Evolutionary conservation across 208 protist genomes (phyloP), one percentile per base, ranked within the genome.

Genomic region (Kentomonas sorsogonicus): DNA sequence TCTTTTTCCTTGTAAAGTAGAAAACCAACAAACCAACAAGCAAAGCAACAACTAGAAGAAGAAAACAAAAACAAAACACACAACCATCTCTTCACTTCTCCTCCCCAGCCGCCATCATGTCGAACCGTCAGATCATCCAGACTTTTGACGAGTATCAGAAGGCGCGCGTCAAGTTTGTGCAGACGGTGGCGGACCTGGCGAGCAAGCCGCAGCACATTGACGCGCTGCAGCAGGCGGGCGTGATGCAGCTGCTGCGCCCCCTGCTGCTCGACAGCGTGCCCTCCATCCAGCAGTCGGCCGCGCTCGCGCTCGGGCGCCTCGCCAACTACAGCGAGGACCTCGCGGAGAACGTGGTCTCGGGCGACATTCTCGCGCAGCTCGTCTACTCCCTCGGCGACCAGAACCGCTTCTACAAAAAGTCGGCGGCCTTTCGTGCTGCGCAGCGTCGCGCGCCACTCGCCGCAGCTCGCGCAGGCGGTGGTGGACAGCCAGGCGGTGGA

Each of bases 381-480:
- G 97, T 99, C 2, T 98, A 98, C 70, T 98, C 96, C 0, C 87
- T 99, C 6, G 69, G 80, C 18, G 94, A 98, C 52, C 93, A 99
- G 63, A 99, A 99, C 72, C 81, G 94, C 20, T 98, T 97, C 66
- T 99, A 99, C 83, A 98, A 99, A 69, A 99, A 99, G 72, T 97
- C 96, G 0, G 97, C 97, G 2, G 95, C 97, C 1, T 98, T 98
- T n/a, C 66, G 97, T 99, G 39, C 79, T 99, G 44, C 91, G 97
- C 44, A 89, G 95, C 26, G 96, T 99, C 3, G 95, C 97, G 22
- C 96, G 97, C 16, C 98, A 99, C 75, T 97, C 91, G 22, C 83
- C 97, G 9, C 74, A 94, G 68, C 86, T 99, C 22, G 98, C 98
- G 1, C 95, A 98, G 77, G 91, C 96, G 6, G 97, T 99, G 0